phyloP scores from a whole-genome alignment of 306 rosid genomes.

The Myrica gale region DNA sequence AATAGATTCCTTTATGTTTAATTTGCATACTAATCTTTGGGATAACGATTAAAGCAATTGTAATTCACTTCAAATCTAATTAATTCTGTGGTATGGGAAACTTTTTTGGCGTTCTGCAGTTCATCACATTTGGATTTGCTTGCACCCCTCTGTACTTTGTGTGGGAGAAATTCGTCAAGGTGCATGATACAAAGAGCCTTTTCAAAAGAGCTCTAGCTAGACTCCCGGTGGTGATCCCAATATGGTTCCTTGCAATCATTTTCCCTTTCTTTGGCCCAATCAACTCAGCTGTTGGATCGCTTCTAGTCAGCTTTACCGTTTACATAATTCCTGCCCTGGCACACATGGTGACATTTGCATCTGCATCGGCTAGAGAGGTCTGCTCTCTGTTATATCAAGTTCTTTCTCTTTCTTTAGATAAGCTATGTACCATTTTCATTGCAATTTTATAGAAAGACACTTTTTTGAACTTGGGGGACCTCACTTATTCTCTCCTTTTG shows the following conservation, averaged over 20 bases:
- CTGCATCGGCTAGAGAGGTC: slow-evolving; percentile 84
- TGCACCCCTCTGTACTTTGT: slow-evolving; percentile 97
- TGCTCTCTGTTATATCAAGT: background rate
- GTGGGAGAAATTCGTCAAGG: slow-evolving; percentile 88
- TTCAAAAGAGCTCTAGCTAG: slow-evolving; percentile 75
- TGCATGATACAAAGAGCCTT: slow-evolving; percentile 85
- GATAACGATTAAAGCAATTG: too few relatives aligned
- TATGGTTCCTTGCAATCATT: slow-evolving; percentile 91
- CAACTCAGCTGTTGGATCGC: slow-evolving; percentile 94
- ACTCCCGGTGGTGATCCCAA: slow-evolving; percentile 92
- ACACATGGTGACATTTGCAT: slow-evolving; percentile 89
- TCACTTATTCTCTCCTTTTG: background rate
- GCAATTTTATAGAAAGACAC: background rate
- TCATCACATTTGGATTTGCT: slow-evolving; percentile 97
- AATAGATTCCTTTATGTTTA: too few relatives aligned
- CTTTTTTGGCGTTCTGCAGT: slow-evolving; percentile 42
- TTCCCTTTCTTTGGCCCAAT: slow-evolving; percentile 99
- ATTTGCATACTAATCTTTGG: too few relatives aligned
- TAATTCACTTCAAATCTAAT: too few relatives aligned
- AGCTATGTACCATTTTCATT: background rate
- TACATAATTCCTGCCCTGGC: slow-evolving; percentile 96
- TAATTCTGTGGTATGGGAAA: too few relatives aligned
- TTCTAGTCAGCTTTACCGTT: slow-evolving; percentile 95
- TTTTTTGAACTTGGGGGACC: background rate
- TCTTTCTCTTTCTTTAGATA: background rate